phyloP scores from a whole-genome alignment of 179 eudicot genomes.

The Camellia oleifera region DNA sequence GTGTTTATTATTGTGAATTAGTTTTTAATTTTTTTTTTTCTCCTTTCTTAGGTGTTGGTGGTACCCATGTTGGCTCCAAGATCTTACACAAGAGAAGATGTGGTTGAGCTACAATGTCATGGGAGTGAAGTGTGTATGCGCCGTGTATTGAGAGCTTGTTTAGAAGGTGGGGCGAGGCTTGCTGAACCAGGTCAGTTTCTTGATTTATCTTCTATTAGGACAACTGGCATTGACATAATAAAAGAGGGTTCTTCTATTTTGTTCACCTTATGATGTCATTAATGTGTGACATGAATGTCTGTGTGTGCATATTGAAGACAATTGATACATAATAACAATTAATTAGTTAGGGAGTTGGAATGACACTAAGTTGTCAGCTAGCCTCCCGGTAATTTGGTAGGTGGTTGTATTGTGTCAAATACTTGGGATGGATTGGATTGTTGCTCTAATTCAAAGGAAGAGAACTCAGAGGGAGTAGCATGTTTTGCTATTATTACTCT shows the following conservation, averaged over 20 bases:
- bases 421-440: not conserved
- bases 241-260: not conserved
- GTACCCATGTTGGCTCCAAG: conserved; percentile 97
- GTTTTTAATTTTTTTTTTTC: not conserved
- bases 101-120: conserved; percentile 97
- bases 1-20: not conserved
- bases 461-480: not conserved
- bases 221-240: not conserved
- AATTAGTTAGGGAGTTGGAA: not conserved
- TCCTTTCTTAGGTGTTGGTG: conserved; percentile 56
- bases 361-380: not conserved
- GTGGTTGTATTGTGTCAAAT: no score
- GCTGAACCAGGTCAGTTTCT: conserved; percentile 82
- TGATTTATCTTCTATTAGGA: not conserved
- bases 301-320: not conserved
- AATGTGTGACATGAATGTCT: not conserved
- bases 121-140: conserved; percentile 91
- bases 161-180: conserved; percentile 94
- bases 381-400: not conserved
- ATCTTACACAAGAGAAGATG: conserved; percentile 97
- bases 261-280: not conserved
- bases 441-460: not conserved
- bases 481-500: no score
- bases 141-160: conserved; percentile 87
- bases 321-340: not conserved